A percentile compares a stretch with the other conserved stretches of the same genome.
phyloP scores from a whole-genome alignment of 129 eudicot genomes.

The Centaurea solstitialis region DNA sequence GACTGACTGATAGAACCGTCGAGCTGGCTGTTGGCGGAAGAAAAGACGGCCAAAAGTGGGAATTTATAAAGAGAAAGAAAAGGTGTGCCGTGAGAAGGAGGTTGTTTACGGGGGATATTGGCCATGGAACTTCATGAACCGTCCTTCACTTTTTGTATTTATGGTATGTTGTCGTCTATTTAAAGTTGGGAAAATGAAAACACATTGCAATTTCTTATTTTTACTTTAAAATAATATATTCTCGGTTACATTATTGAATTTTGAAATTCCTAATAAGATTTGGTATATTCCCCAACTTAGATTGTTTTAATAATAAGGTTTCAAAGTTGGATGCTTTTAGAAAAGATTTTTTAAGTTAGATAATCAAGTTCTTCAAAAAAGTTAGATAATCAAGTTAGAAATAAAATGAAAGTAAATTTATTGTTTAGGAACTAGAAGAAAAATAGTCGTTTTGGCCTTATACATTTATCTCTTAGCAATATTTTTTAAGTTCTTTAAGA shows the following conservation, averaged over 20 bases:
- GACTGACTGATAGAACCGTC: too few relatives aligned
- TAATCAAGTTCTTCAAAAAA: too few relatives aligned
- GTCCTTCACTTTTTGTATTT: slow-evolving; percentile 46
- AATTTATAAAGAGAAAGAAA: slow-evolving; percentile 32
- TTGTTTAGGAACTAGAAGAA: too few relatives aligned
- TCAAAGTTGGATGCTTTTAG: background rate
- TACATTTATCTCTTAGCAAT: too few relatives aligned
- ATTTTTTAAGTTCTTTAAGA: too few relatives aligned
- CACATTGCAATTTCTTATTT: slow-evolving; percentile 11
- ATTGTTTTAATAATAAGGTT: background rate
- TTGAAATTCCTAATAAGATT: background rate
- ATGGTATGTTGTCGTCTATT: slow-evolving; percentile 28
- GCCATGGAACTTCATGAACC: slow-evolving; percentile 15
- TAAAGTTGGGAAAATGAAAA: slow-evolving; percentile 27
- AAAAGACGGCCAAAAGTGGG: slow-evolving; percentile 11
- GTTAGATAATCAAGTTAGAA: too few relatives aligned
- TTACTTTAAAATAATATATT: background rate
- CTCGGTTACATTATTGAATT: background rate
- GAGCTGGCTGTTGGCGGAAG: background rate
- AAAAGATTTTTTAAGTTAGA: too few relatives aligned
- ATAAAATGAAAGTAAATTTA: too few relatives aligned
- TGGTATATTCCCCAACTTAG: background rate
- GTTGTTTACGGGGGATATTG: slow-evolving; percentile 28
- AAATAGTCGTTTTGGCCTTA: too few relatives aligned
- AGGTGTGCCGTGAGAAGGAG: slow-evolving; percentile 28